Conservation (phyloP, 306 rosid species). For the Arachis stenosperma region DNA sequence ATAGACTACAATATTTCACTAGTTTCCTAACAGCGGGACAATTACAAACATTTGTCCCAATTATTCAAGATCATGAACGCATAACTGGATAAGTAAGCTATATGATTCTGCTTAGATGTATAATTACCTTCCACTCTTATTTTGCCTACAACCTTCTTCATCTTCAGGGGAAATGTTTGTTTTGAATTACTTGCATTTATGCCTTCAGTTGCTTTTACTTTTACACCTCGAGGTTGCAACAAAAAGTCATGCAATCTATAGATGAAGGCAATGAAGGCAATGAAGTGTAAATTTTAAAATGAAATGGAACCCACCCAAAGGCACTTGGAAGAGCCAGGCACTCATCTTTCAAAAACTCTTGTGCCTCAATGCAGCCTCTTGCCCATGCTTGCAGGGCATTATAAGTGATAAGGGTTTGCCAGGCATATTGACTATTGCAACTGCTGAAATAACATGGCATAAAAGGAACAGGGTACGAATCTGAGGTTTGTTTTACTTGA, state of each 20-base stretch:
- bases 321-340: conserved; percentile 87
- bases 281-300: not conserved
- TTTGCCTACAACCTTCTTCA: conserved; percentile 80
- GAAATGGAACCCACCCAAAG: conserved; percentile 69
- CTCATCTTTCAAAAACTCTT: conserved; percentile 78
- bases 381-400: conserved; percentile 97
- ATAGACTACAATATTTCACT: conserved; percentile 13
- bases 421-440: conserved; percentile 84
- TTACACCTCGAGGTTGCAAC: conserved; percentile 74
- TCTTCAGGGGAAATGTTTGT: conserved; percentile 61
- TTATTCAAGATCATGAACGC: conserved; percentile 11
- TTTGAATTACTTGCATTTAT: conserved; percentile 56
- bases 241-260: conserved; percentile 77
- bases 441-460: conserved; percentile 33
- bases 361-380: conserved; percentile 87
- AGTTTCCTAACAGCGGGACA: conserved; percentile 33
- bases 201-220: conserved; percentile 58
- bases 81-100: not conserved
- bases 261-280: conserved; percentile 35
- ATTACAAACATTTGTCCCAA: conserved; percentile 20
- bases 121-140: conserved; percentile 89
- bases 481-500: conserved; percentile 7
- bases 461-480: conserved; percentile 28
- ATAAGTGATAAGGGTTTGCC: conserved; percentile 93
- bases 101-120: not conserved